Conservation (phyloP, 2,329 filamentous ascomycete genomes). For the Aspergillus tubingensis region DNA sequence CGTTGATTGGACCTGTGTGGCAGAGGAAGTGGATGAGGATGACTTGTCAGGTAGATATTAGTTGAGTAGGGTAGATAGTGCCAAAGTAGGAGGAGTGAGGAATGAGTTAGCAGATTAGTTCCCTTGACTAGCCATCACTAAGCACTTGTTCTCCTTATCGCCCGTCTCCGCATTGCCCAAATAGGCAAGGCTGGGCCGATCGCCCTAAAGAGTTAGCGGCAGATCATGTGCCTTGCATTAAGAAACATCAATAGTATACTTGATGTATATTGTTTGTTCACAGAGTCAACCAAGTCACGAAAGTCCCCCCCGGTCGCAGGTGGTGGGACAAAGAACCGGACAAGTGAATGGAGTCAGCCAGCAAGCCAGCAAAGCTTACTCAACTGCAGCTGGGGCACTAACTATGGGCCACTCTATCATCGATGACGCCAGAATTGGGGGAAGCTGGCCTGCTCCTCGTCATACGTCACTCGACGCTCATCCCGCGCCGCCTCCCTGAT, state of each 20-base stretch:
- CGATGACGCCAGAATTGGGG: conserved; percentile 30
- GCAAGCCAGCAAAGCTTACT: not conserved
- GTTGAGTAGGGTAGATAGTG: not conserved
- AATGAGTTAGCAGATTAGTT: not conserved
- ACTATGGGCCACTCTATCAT: conserved; percentile 11
- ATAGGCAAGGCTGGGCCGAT: conserved; percentile 15
- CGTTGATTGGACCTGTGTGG: not conserved
- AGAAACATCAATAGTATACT: not conserved
- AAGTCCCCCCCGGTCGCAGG: not conserved
- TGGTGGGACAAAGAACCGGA: not conserved
- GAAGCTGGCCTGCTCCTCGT: not conserved
- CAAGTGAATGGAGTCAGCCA: not conserved
- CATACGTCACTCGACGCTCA: conserved; percentile 40
- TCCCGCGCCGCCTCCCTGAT: conserved; percentile 18
- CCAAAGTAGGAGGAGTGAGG: not conserved
- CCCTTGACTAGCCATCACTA: too few species aligned
- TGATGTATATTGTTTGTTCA: not conserved
- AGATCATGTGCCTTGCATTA: conserved; percentile 9
- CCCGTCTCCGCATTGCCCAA: conserved; percentile 17
- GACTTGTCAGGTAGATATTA: conserved; percentile 3
- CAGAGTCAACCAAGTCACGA: not conserved
- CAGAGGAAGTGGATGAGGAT: not conserved
- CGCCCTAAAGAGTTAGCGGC: conserved; percentile 8
- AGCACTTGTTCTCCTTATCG: conserved; percentile 4
- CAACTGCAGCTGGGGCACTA: not conserved